These are phyloP conservation scores for Penicillium digitatum DNA, from an alignment of 2,329 filamentous ascomycete species.

Conservation along the genomic window DNA sequence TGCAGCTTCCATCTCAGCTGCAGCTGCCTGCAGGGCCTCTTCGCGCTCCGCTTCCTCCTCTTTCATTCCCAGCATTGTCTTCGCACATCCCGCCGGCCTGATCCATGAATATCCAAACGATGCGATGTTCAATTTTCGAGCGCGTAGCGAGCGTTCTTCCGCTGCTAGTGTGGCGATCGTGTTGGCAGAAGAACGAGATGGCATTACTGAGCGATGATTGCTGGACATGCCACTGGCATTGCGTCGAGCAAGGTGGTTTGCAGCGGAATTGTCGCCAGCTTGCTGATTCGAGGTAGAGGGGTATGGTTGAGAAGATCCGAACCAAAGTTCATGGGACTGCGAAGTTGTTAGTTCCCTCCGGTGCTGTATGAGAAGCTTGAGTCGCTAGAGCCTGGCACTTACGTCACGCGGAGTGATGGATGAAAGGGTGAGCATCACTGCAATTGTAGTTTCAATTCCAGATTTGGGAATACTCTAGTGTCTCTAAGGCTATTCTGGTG, in stretches of 20 bases:
- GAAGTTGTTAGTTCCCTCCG: constrained; percentile 7
- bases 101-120: constrained; percentile 90
- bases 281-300: constrained; percentile 35
- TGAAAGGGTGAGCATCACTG: constrained; percentile 58
- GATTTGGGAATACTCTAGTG: not conserved
- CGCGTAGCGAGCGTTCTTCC: constrained; percentile 73
- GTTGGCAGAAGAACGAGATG: constrained; percentile 53
- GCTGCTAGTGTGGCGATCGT: constrained; percentile 65
- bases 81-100: constrained; percentile 77
- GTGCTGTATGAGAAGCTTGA: constrained; percentile 10
- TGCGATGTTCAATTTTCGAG: constrained; percentile 74
- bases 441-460: not conserved
- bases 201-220: constrained; percentile 34
- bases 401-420: constrained; percentile 68
- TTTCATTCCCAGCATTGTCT: constrained; percentile 83
- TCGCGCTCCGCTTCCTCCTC: constrained; percentile 87
- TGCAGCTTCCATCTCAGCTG: constrained; percentile 67
- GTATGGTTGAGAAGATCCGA: constrained; percentile 57
- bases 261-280: constrained; percentile 28
- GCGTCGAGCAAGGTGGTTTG: constrained; percentile 25
- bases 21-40: constrained; percentile 73
- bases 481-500: not conserved
- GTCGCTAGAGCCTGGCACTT: constrained; percentile 30
- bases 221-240: constrained; percentile 20
- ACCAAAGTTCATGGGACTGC: constrained; percentile 71